These are phyloP conservation scores for Caryopteris hybrid DNA, from an alignment of 305 asterid genomes.

Conservation along the genomic window DNA sequence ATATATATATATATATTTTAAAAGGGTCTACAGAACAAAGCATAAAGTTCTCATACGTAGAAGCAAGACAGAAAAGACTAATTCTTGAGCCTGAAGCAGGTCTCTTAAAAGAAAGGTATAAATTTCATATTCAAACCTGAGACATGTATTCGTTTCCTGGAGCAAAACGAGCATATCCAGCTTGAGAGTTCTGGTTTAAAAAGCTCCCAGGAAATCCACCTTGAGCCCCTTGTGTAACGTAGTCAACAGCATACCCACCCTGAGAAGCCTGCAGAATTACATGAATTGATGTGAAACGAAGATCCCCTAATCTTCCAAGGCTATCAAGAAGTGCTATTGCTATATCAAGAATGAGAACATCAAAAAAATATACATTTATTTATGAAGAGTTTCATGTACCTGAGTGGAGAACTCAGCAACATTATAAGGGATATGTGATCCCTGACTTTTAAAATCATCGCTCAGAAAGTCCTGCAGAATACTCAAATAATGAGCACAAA, in stretches of 20 bases:
- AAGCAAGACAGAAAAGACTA: neutral
- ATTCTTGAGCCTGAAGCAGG: neutral
- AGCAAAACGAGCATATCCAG: conserved; percentile 88
- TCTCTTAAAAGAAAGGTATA: neutral
- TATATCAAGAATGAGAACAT: neutral
- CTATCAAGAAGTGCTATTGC: neutral
- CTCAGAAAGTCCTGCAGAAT: conserved; percentile 80
- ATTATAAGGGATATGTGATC: conserved; percentile 92
- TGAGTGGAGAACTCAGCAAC: conserved; percentile 90
- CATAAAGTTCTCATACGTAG: neutral
- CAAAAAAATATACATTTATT: neutral
- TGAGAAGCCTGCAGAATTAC: conserved; percentile 70
- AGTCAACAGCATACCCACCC: conserved; percentile 86
- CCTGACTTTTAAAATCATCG: conserved; percentile 99
- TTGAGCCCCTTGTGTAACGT: conserved; percentile 77
- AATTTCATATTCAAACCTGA: conserved; percentile 54
- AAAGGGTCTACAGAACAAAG: neutral
- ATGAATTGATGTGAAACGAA: conserved; percentile 7
- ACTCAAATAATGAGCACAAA: conserved; percentile 16
- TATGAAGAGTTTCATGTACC: conserved; percentile 34
- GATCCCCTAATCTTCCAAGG: conserved; percentile 5
- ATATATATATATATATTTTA: no score
- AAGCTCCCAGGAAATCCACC: conserved; percentile 88
- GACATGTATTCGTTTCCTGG: conserved; percentile 98
- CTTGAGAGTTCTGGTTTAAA: conserved; percentile 81